Evolutionary conservation across 208 protist genomes (phyloP).

Genomic region (Crithidia thermophila): DNA sequence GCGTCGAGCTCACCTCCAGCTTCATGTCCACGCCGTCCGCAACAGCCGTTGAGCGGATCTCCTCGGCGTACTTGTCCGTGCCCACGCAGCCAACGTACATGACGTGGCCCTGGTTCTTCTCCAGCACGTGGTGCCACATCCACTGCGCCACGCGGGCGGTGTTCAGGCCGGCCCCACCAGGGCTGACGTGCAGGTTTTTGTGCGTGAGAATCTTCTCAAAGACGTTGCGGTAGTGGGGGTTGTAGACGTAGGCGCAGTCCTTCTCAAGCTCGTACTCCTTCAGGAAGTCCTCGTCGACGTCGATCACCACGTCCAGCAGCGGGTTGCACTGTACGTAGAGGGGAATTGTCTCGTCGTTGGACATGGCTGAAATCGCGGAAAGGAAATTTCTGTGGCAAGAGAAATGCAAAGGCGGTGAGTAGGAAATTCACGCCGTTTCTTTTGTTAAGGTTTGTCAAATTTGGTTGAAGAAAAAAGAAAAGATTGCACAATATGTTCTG

Average conservation of each 20-base stretch:
- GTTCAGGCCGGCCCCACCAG: constrained; percentile 98
- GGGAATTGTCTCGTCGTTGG: constrained; percentile 5
- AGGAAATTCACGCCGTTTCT: too few species aligned
- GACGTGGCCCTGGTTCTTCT: constrained; percentile 87
- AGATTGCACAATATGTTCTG: constrained; percentile 80
- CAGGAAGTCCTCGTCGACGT: constrained; percentile 92
- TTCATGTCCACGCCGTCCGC: constrained; percentile 89
- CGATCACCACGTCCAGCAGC: constrained; percentile 97
- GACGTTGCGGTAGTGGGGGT: constrained; percentile 85
- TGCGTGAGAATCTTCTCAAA: constrained; percentile 95
- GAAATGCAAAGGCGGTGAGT: too few species aligned
- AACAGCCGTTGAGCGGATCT: constrained; percentile 74
- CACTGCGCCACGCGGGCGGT: constrained; percentile 95
- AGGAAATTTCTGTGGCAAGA: too few species aligned
- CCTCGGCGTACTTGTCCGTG: constrained; percentile 94
- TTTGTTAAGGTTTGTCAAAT: constrained; percentile 80
- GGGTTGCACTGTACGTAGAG: constrained; percentile 96
- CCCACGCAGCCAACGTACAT: constrained; percentile 96
- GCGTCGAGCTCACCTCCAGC: constrained; percentile 79
- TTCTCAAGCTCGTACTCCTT: constrained; percentile 88
- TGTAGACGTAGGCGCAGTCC: constrained; percentile 92
- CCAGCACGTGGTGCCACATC: constrained; percentile 52
- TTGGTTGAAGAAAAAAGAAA: constrained; percentile 42
- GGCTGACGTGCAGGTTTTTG: constrained; percentile 92
- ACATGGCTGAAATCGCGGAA: too few species aligned